phyloP scores from a whole-genome alignment of 192 early-diverging fungal species.

The Linnemannia elongata region DNA sequence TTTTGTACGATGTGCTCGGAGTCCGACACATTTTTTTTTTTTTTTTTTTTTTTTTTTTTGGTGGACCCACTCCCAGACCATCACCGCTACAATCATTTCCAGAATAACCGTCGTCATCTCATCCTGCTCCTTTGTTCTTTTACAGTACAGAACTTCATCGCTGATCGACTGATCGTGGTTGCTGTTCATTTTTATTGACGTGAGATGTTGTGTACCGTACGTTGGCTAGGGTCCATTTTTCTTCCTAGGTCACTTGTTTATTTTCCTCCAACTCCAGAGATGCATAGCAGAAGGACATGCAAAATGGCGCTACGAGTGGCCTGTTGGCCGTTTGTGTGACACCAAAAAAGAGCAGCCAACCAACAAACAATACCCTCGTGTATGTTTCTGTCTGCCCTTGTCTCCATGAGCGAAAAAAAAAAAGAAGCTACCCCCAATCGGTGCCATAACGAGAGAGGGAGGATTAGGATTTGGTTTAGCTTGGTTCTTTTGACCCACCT shows the following conservation, averaged over 20 bases:
- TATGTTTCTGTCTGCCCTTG: too few relatives aligned
- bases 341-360: not conserved
- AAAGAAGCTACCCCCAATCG: too few relatives aligned
- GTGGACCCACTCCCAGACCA: not conserved
- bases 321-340: conserved; percentile 3
- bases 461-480: too few relatives aligned
- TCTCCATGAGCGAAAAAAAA: too few relatives aligned
- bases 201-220: not conserved
- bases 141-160: too few relatives aligned
- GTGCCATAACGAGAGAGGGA: too few relatives aligned
- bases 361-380: not conserved
- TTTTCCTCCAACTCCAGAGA: not conserved
- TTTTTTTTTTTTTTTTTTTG: not conserved
- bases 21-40: not conserved
- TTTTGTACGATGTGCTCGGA: not conserved
- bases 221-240: not conserved
- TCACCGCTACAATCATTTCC: too few relatives aligned
- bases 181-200: too few relatives aligned
- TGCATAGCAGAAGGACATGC: not conserved
- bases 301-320: not conserved
- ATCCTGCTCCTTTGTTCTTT: too few relatives aligned
- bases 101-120: too few relatives aligned
- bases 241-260: not conserved
- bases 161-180: too few relatives aligned
- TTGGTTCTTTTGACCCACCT: too few relatives aligned